Percentiles rank a stretch among this genome's conserved stretches.
These are phyloP conservation scores for Dillenia turbinata DNA, from an alignment of 164 flowering plant genomes.

Conservation along the genomic window DNA sequence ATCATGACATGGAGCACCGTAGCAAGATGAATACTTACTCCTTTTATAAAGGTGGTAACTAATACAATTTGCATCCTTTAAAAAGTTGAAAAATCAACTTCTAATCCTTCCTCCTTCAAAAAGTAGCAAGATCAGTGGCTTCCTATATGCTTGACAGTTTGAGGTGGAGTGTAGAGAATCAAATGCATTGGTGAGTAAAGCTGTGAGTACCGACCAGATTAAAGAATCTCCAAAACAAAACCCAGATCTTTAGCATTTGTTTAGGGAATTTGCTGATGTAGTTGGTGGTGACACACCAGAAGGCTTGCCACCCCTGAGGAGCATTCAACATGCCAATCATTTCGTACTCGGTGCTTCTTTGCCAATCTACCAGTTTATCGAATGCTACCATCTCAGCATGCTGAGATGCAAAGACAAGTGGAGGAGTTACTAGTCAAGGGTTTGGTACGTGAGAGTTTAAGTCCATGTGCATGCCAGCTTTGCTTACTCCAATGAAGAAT, in stretches of 20 bases:
- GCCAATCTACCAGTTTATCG: constrained; percentile 4
- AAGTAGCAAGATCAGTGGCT: not conserved
- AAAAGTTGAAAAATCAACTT: not conserved
- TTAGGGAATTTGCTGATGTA: not conserved
- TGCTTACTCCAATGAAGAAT: not conserved
- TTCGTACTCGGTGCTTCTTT: not conserved
- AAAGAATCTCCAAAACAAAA: not conserved
- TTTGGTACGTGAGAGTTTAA: constrained; percentile 1
- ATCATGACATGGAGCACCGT: not conserved
- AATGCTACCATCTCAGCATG: not conserved
- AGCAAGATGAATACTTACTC: not conserved
- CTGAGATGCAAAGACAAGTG: constrained; percentile 2
- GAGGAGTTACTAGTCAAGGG: constrained; percentile 6
- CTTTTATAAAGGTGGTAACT: not conserved
- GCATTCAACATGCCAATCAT: constrained; percentile 7
- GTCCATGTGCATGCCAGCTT: constrained; percentile 8
- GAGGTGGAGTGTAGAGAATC: not conserved
- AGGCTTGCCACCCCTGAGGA: not conserved
- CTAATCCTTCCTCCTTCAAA: not conserved
- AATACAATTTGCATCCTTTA: constrained; percentile 1
- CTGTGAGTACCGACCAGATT: not conserved
- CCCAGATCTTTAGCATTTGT: not conserved
- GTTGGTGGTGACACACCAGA: not conserved
- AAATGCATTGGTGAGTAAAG: not conserved
- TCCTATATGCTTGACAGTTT: not conserved